phyloP scores from a whole-genome alignment of 192 early-diverging fungal species.

The Dissophora ornata region DNA sequence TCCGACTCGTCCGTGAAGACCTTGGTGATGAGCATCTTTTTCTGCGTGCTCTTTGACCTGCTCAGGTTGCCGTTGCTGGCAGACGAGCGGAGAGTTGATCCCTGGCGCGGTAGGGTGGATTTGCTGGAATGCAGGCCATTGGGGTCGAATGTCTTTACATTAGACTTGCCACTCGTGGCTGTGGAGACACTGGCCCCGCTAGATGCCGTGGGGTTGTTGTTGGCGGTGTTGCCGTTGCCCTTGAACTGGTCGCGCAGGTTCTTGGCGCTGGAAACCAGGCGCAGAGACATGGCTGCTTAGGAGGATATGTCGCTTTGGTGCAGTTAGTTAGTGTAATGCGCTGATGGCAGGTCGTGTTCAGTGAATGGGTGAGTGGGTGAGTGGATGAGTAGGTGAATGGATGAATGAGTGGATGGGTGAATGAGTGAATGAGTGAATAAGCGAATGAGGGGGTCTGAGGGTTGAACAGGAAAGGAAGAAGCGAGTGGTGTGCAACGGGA shows the following conservation, averaged over 20 bases:
- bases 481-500: no score
- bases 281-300: slow-evolving; percentile 28
- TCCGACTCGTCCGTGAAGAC: slow-evolving; percentile 24
- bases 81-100: slow-evolving; percentile 17
- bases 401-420: neutral
- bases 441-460: no score
- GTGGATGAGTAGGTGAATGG: neutral
- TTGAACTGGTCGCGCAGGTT: slow-evolving; percentile 53
- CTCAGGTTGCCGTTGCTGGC: slow-evolving; percentile 34
- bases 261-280: slow-evolving; percentile 47
- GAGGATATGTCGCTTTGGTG: no score
- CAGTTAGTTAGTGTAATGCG: no score
- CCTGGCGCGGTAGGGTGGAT: slow-evolving; percentile 19
- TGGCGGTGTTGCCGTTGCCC: slow-evolving; percentile 13
- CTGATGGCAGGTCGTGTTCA: no score
- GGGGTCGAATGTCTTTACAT: slow-evolving; percentile 18
- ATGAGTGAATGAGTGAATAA: no score
- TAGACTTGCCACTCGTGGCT: slow-evolving; percentile 8
- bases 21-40: slow-evolving; percentile 27
- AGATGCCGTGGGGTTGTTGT: slow-evolving; percentile 19
- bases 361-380: no score
- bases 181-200: slow-evolving; percentile 39
- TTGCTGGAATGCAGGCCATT: slow-evolving; percentile 1
- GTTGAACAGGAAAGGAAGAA: no score
- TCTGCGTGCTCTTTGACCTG: slow-evolving; percentile 26